Evolutionary conservation across 805 yeast species (phyloP).

Genomic region (Myxozyma vanderwaltii): DNA sequence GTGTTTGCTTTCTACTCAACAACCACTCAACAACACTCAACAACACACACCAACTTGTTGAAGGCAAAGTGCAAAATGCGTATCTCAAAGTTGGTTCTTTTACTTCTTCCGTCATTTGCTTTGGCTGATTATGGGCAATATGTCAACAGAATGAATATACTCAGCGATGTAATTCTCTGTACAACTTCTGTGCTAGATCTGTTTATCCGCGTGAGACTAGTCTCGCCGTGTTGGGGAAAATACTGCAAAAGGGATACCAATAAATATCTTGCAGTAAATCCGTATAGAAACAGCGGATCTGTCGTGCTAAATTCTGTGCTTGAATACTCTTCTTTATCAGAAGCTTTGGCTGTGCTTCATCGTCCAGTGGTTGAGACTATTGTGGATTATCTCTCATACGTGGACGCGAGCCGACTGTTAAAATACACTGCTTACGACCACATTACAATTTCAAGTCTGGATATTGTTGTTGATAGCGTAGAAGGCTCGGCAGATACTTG

Average conservation of each 20-base stretch:
- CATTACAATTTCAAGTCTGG: not conserved
- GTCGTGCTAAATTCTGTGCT: not conserved
- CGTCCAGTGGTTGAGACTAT: not conserved
- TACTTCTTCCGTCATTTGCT: not conserved
- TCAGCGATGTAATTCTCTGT: constrained; percentile 7
- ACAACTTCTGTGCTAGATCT: constrained; percentile 5
- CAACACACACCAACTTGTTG: too few relatives aligned
- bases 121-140: not conserved
- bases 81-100: not conserved
- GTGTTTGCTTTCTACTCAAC: too few relatives aligned
- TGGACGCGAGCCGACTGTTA: not conserved
- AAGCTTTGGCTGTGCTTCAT: not conserved
- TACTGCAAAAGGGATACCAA: not conserved
- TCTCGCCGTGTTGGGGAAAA: constrained; percentile 11
- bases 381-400: not conserved
- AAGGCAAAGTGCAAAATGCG: not conserved
- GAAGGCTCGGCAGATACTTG: not conserved
- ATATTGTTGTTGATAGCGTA: not conserved
- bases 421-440: not conserved
- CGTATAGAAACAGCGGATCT: not conserved
- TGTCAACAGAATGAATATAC: not conserved
- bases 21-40: not conserved
- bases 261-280: too few relatives aligned
- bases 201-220: not conserved
- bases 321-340: not conserved